Base-by-base conservation (phyloP, 306 rosid genomes). In the Lagenaria siceraria region DNA sequence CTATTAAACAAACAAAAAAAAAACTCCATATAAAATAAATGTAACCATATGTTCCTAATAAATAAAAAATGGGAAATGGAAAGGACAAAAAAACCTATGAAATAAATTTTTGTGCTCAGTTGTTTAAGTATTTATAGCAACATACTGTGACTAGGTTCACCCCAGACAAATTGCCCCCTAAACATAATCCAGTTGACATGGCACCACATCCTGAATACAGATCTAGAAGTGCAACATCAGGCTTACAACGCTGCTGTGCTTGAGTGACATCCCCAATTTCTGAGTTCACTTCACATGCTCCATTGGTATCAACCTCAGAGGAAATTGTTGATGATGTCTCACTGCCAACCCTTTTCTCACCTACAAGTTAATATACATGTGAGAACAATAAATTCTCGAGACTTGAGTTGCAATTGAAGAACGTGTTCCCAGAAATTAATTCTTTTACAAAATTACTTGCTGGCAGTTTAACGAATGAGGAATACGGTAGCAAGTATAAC, bases 201-300 rank as follows among this genome's bases (percentile, higher is more conserved):
- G 92, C 98, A 12, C 98, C 98, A 64, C 98, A 93, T 52, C 97
- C 98, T 25, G 90, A 86, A 64, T 93, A 93, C 54, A 93, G 83
- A 65, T 93, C 98, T 0, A 93, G 80, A 10, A 91, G 62, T 22
- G 74, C 75, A 31, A 87, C 40, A 63, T 93, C 92, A 6, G 84
- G 42, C 72, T 82, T 85, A 31, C 14, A 11, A 48, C 76, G 31
- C 38, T 12, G 81, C 52, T 74, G 65, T 18, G 49, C 43, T n/a
- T 58, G 63, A 53, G 17, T 33, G 48, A 17, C 80, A 19, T 75
- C 81, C n/a, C 48, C 79, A n/a, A 19, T 43, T 65, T 79, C 46
- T 3, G 82, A 83, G 64, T 78, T 81, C 38, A 82, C 87, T 55
- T 78, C 89, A 55, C 46, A 38, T 74, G 53, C 77, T 42, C 82